Conservation (phyloP, 2,329 filamentous ascomycete species). For the Colletotrichum lindemuthianum region DNA sequence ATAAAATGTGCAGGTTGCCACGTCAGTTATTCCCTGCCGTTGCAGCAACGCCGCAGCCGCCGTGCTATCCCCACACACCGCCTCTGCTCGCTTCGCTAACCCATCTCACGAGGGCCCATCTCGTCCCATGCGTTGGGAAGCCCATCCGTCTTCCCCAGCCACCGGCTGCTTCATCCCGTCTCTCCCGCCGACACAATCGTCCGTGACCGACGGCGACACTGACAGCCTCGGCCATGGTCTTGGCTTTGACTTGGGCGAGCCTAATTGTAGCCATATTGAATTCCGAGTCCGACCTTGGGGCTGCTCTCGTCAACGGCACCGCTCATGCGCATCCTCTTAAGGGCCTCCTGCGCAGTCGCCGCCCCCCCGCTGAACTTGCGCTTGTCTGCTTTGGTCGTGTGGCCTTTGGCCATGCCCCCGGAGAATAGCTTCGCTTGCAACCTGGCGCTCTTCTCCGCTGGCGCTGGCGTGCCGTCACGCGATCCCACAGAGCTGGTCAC, state of each 20-base stretch:
- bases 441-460: conserved; percentile 57
- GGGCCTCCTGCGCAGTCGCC: conserved; percentile 43
- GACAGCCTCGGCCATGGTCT: too few relatives aligned
- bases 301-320: conserved; percentile 47
- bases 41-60: conserved; percentile 32
- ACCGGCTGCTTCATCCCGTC: conserved; percentile 28
- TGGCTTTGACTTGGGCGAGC: too few relatives aligned
- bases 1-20: conserved; percentile 24
- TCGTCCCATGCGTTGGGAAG: neutral
- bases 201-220: too few relatives aligned
- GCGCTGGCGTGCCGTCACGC: conserved; percentile 55
- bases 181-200: neutral
- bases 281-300: conserved; percentile 61
- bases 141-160: conserved; percentile 19
- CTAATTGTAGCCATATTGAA: conserved; percentile 54
- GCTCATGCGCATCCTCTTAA: conserved; percentile 61
- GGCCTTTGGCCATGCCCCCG: conserved; percentile 54
- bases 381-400: conserved; percentile 53
- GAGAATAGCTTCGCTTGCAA: conserved; percentile 64
- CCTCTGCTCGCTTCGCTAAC: conserved; percentile 1
- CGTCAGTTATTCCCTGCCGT: conserved; percentile 28
- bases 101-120: too few relatives aligned
- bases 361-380: conserved; percentile 57
- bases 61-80: conserved; percentile 36
- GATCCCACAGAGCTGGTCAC: conserved; percentile 55